A percentile compares a stretch with the other conserved stretches of the same genome.
Evolutionary conservation across 2,329 filamentous ascomycete genomes (phyloP).

Genomic region (Raffaelea deltoideospora): DNA sequence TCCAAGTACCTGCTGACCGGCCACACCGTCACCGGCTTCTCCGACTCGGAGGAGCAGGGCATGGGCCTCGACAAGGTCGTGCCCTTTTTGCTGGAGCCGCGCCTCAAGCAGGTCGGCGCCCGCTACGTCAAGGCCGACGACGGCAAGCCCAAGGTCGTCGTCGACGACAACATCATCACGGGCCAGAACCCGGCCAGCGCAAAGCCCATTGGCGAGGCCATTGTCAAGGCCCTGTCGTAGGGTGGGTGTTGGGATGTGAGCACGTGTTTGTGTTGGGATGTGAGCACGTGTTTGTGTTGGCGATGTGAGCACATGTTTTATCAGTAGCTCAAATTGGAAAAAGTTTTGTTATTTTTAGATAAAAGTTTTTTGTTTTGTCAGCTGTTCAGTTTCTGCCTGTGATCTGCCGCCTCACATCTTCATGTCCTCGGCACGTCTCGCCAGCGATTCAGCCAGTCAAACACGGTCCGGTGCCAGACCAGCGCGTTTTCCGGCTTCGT

Average conservation of each 20-base stretch:
- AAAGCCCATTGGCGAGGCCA: conserved; percentile 32
- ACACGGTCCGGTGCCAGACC: conserved; percentile 52
- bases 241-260: too few species aligned
- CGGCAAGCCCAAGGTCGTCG: conserved; percentile 31
- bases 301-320: too few species aligned
- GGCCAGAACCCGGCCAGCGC: conserved; percentile 43
- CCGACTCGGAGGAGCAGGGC: conserved; percentile 38
- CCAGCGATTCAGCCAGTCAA: conserved; percentile 49
- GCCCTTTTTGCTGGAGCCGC: conserved; percentile 47
- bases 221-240: too few species aligned
- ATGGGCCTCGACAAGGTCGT: conserved; percentile 22
- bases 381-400: too few species aligned
- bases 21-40: conserved; percentile 44
- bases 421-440: too few species aligned
- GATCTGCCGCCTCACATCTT: too few species aligned
- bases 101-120: conserved; percentile 31
- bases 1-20: conserved; percentile 40
- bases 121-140: conserved; percentile 41
- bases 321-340: too few species aligned
- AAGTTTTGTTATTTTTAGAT: too few species aligned
- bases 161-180: conserved; percentile 37
- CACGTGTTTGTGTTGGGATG: too few species aligned
- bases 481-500: conserved; percentile 52
- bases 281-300: too few species aligned
- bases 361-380: too few species aligned